Base-by-base conservation (phyloP, 176 grass and related monocot genomes). In the Thinopyrum elongatum region DNA sequence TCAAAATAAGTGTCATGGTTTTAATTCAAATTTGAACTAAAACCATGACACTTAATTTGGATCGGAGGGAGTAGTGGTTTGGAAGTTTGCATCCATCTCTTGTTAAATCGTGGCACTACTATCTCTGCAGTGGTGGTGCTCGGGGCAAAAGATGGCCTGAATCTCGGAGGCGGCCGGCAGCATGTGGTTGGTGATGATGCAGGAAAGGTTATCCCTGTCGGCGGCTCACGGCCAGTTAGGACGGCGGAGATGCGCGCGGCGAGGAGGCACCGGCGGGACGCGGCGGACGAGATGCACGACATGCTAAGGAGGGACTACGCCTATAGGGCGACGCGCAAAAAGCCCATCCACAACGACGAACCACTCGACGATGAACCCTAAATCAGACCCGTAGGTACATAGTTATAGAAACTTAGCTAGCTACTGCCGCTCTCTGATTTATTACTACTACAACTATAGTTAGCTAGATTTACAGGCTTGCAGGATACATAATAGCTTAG, bases 261-360 rank as follows among this genome's bases (percentile, higher is more conserved):
- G 16, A 59, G 11, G 42, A 74, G 27, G 82, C 61, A 61, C 59
- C 31, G 41, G 39, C 53, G 62, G 11, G 72, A 88, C 23, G 65
- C 30, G 72, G 75, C n/a, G 0, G 23, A 39, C 17, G 89, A 89
- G 77, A 41, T 95, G 76, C 79, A 87, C 83, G 70, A 80, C 12
- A 93, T 93, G 90, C 83, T 95, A 13, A 35, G 4, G 39, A 89
- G 2, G 73, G 93, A 95, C 80, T 95, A 95, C 88, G 1, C 58
- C 11, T 23, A 2, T 12, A 29, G 0, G 33, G 71, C 91, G 11
- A 75, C 47, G 1, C 76, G 88, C 69, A 86, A 86, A 22, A 69
- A 77, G 61, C 91, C 93, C 47, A 85, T 89, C 23, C 83, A 95
- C 82, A 93, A 95, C 76, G 90, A 81, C 71, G 73, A 59, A 61